Base-by-base conservation (phyloP, 1,284 basidiomycete genomes). In the Paramarasmius palmivorus region DNA sequence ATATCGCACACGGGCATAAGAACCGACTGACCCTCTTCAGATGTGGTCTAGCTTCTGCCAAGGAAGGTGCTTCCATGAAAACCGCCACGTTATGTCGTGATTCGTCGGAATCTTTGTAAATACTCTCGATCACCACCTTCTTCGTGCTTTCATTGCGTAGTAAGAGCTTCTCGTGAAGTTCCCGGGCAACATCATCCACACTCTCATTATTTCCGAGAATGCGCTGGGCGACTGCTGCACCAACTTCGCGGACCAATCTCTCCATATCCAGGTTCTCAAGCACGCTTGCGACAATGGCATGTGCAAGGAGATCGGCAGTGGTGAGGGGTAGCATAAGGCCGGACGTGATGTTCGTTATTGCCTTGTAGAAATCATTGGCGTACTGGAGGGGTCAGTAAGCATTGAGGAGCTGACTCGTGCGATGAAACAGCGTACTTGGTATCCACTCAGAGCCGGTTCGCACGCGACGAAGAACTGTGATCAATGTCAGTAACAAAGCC, bases 201-300 rank as follows among this genome's bases (percentile, higher is more conserved):
- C 89, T 94, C 71, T 94, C 89, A 60, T 92, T 88, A 65, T 94
- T 90, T 37, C 88, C 89, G 23, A 92, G 79, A 66, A 99, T 92
- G 49, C 95, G 84, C 61, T 95, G 86, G 4, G 95, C 94, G 15
- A 99, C 95, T 4, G 94, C 95, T 58, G 90, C 82, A 4, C 95
- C 95, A 48, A 98, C 92, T 71, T 98, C 95, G 40, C 88, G 84
- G 56, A 99, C 93, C 44, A 99, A 81, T 37, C 95, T 85, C 65
- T 99, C 97, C 90, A 99, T 95, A 69, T 99, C 96, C 63, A 99
- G 88, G 64, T 98, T 98, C 74, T 99, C 96, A 22, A 98, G 81
- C 26, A 98, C 96, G 62, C 93, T 93, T 20, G 94, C 96, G 51
- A 97, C 93, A 59, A 99, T 99, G 34, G 96, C 97, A 67, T 97